Evolutionary conservation across 2,329 filamentous ascomycete species (phyloP), one percentile per base, ranked within the genome.

Genomic region (Sporothrix mexicana): DNA sequence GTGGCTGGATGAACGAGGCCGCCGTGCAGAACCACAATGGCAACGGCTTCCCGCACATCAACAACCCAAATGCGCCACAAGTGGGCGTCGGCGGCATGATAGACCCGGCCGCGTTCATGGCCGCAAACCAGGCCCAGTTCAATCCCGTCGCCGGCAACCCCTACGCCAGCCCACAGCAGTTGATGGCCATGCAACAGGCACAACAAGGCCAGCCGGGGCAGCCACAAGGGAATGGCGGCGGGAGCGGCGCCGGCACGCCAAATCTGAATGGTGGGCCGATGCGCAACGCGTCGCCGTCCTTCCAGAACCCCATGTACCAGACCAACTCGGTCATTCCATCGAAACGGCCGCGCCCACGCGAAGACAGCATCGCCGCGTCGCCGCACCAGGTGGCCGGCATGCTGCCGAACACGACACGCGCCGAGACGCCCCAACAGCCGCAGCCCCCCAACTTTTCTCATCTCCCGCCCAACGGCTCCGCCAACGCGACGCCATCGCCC

Each of bases 401-500:
- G 83, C 83, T 94, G 43, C 92, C 93, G 67, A 36, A 36, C 30
- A 90, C 89, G 30, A 97, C 95, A 82, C 93, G 95, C 82, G 95
- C 95, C 77, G 95, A 97, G 80, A 98, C 95, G 43, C 95, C 95
- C 47, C 93, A 94, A 2, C 69, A 49, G 20, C 84, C 85, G 57
- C 91, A 92, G 79, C 90, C 92, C 79, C 89, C 89, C 72, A 97
- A 95, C 9, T 66, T 51, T 80, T 90, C 93, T 75, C 95, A 97
- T 83, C 87, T 97, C 72, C 92, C 94, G 78, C 89, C 92, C 76
- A 92, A 93, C 78, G 91, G 91, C 69, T 94, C 94, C 3, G 88
- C 90, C 69, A 96, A 94, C 81, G 92, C 93, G 74, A 97, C 94
- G 53, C 95, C 95, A 12, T 98, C 96, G 7, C 96, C 96, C 41